Base-by-base conservation (phyloP, 805 yeast genomes). In the Yarrowia osloensis region DNA sequence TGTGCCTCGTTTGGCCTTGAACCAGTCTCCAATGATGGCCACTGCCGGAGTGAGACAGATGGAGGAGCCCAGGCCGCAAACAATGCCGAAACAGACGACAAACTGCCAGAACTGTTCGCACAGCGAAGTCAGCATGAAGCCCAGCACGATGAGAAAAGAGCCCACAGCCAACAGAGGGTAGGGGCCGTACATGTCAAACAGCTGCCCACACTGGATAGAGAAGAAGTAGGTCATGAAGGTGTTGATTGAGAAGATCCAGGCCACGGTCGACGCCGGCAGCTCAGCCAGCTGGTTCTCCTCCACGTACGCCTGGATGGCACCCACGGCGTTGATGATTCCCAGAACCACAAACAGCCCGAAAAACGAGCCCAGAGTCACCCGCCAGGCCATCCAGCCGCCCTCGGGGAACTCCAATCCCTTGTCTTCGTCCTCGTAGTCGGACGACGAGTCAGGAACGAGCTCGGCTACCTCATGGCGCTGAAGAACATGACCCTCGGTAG, bases 1-100 rank as follows among this genome's bases (percentile, higher is more conserved):
- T 68, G 81, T 78, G 0, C 88, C 92, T 71, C 92, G 79, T 71
- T 80, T 86, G 37, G 75, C 77, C 42, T 79, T 76, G 74, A 88
- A 88, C 88, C 90, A 88, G 68, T 88, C 90, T 28, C 87, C 84
- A 0, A 87, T 81, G 19, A 85, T 85, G 7, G 89, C 83, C 2
- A 88, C 79, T 40, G 86, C 74, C 0, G 91, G 91, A 8, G 87
- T 82, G 77, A 86, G 82, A 37, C 87, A 79, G 37, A 87, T 76
- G 1, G 88, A 88, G 40, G 84, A 81, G 0, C 90, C 91, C 4
- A 82, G 69, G 3, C 91, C 92, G 46, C 82, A 77, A 24, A 83
- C 78, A 1, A 88, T 70, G 2, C 86, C 85, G 72, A 88, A 85
- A 33, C 88, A 79, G 26, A 88, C 73, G 19, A 88, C 80, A 71